phyloP scores from a whole-genome alignment of 345 rosid species.

The Fremontodendron californicum region DNA sequence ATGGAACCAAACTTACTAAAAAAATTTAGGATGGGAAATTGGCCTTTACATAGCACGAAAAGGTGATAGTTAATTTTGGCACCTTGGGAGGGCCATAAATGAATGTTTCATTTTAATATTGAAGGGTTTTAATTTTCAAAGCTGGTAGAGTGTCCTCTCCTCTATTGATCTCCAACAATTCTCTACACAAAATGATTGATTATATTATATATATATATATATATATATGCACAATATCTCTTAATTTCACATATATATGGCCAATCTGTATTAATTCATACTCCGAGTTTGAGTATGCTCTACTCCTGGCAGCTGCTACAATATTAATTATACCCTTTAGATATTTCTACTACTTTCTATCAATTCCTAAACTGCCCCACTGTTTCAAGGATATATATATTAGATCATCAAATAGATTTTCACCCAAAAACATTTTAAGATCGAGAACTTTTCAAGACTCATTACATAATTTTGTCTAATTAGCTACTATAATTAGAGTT shows the following conservation, averaged over 20 bases:
- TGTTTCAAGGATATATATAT: not conserved
- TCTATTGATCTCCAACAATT: constrained; percentile 2
- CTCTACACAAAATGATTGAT: constrained; percentile 23
- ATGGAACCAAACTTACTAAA: not conserved
- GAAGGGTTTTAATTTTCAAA: not conserved
- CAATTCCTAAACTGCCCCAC: constrained; percentile 20
- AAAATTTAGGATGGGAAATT: not conserved
- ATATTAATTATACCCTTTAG: constrained; percentile 17
- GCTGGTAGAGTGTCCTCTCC: constrained; percentile 25
- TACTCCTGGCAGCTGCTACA: constrained; percentile 35
- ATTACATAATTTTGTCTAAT: no score
- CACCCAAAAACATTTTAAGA: not conserved
- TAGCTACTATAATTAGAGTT: no score
- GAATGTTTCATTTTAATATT: not conserved
- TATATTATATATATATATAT: no score
- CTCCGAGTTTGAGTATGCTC: constrained; percentile 33
- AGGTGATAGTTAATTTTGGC: not conserved
- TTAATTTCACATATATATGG: constrained; percentile 16
- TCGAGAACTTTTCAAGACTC: no score
- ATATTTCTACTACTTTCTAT: not conserved
- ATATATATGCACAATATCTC: constrained; percentile 17
- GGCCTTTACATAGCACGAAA: not conserved
- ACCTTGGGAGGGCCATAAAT: not conserved
- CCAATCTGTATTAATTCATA: constrained; percentile 36
- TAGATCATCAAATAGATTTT: no score